These are phyloP conservation scores for Moesziomyces parantarcticus DNA, from an alignment of 1,284 basidiomycete genomes.

Conservation along the genomic window DNA sequence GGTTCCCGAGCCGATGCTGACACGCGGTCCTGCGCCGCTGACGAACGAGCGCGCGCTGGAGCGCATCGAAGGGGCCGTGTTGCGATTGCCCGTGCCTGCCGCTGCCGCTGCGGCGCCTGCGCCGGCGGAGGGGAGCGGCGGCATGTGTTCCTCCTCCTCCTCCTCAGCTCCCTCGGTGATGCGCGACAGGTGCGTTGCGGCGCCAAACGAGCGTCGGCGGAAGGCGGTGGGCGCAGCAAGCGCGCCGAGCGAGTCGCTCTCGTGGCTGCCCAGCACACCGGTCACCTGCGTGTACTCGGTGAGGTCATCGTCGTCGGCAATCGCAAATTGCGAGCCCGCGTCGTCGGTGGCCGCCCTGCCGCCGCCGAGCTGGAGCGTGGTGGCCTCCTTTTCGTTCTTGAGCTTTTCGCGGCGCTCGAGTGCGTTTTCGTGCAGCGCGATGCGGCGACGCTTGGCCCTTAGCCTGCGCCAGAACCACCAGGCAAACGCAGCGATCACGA, in stretches of 20 bases:
- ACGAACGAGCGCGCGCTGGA: slow-evolving; percentile 14
- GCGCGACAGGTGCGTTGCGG: slow-evolving; percentile 50
- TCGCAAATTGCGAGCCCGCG: slow-evolving; percentile 16
- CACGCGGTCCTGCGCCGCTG: slow-evolving; percentile 29
- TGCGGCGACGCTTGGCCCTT: slow-evolving; percentile 26
- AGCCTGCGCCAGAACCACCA: slow-evolving; percentile 41
- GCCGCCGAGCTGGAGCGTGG: slow-evolving; percentile 36
- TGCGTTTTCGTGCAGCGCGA: slow-evolving; percentile 35
- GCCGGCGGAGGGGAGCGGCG: background rate
- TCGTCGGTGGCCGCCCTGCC: background rate
- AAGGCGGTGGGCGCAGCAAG: slow-evolving; percentile 43
- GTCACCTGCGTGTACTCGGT: slow-evolving; percentile 53
- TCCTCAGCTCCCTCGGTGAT: slow-evolving; percentile 53
- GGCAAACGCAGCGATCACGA: slow-evolving; percentile 15
- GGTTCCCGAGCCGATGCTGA: slow-evolving; percentile 38
- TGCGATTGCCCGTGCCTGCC: slow-evolving; percentile 4
- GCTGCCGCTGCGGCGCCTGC: background rate
- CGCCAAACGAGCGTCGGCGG: slow-evolving; percentile 41
- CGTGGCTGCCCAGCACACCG: slow-evolving; percentile 16
- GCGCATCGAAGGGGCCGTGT: slow-evolving; percentile 12
- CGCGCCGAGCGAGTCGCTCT: slow-evolving; percentile 26
- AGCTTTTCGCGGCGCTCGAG: slow-evolving; percentile 37
- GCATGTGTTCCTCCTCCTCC: slow-evolving; percentile 41
- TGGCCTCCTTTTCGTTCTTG: slow-evolving; percentile 35
- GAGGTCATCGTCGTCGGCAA: slow-evolving; percentile 38